Evolutionary conservation across 495 filamentous ascomycete genomes (phyloP).

Genomic region (Rusavskia elegans): DNA sequence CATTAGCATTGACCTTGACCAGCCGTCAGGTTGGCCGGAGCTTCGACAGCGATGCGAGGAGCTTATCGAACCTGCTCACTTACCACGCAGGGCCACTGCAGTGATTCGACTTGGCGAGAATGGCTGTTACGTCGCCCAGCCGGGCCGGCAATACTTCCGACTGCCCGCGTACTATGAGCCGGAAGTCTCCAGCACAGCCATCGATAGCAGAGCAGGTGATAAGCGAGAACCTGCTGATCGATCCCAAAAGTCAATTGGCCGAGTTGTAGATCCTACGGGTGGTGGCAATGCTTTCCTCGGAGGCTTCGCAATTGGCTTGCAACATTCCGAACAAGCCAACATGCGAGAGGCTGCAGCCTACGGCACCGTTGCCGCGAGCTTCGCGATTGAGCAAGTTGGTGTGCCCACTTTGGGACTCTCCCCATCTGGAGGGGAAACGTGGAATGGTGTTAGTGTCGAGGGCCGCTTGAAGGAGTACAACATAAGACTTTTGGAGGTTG

Average conservation of each 20-base stretch:
- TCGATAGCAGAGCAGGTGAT: too few relatives aligned
- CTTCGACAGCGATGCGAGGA: conserved; percentile 17
- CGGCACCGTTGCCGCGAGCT: conserved; percentile 78
- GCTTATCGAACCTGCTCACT: conserved; percentile 39
- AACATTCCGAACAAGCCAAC: too few relatives aligned
- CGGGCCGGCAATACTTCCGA: conserved; percentile 18
- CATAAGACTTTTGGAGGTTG: background rate
- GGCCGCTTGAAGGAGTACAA: background rate
- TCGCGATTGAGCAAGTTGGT: conserved; percentile 88
- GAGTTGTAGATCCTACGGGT: conserved; percentile 85
- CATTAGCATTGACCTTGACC: conserved; percentile 22
- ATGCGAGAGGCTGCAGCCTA: conserved; percentile 37
- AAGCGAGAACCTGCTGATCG: too few relatives aligned
- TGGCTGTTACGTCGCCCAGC: conserved; percentile 37
- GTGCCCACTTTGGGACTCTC: conserved; percentile 44
- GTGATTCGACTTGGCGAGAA: conserved; percentile 41
- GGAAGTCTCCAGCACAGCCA: too few relatives aligned
- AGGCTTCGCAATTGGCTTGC: conserved; percentile 22
- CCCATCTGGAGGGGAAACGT: conserved; percentile 45
- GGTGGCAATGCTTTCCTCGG: conserved; percentile 90
- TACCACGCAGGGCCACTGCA: conserved; percentile 28
- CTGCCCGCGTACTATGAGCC: conserved; percentile 42
- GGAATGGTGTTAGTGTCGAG: conserved; percentile 45
- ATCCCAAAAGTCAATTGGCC: conserved; percentile 16
- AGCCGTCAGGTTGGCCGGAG: conserved; percentile 13